Conservation (phyloP, 2,329 filamentous ascomycete species). For the Colletotrichum sp. region DNA sequence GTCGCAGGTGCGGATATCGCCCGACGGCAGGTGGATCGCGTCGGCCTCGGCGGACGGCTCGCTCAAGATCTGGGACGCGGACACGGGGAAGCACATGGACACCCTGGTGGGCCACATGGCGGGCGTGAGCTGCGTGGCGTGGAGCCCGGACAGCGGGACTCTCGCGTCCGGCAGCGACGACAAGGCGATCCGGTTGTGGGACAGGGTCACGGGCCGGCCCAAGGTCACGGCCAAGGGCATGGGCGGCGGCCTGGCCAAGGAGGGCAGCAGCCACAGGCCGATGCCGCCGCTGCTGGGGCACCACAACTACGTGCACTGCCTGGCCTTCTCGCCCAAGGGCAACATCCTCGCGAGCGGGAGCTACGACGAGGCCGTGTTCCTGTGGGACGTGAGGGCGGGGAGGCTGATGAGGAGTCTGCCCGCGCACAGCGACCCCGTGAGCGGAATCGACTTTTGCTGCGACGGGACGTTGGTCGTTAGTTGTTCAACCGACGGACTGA, state of each 20-base stretch:
- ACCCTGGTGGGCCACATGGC: conserved; percentile 93
- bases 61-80: conserved; percentile 87
- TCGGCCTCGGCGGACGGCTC: conserved; percentile 89
- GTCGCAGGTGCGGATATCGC: conserved; percentile 87
- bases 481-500: conserved; percentile 89
- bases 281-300: conserved; percentile 76
- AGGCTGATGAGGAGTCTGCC: conserved; percentile 88
- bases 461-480: conserved; percentile 93
- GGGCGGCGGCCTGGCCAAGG: conserved; percentile 18
- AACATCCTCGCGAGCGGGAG: conserved; percentile 96
- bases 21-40: conserved; percentile 87
- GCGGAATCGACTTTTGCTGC: conserved; percentile 88
- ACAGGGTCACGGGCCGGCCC: conserved; percentile 66
- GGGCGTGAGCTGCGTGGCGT: conserved; percentile 90
- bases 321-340: conserved; percentile 96
- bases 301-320: conserved; percentile 93
- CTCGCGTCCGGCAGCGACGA: conserved; percentile 94
- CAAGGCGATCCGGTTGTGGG: conserved; percentile 94
- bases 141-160: conserved; percentile 87
- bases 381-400: conserved; percentile 94
- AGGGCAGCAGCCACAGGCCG: conserved; percentile 29
- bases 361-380: conserved; percentile 95
- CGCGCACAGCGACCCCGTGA: conserved; percentile 93
- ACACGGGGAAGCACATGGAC: conserved; percentile 79
- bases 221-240: conserved; percentile 47